These are phyloP conservation scores for Mitragyna speciosa DNA, from an alignment of 257 asterid genomes.

Conservation along the genomic window DNA sequence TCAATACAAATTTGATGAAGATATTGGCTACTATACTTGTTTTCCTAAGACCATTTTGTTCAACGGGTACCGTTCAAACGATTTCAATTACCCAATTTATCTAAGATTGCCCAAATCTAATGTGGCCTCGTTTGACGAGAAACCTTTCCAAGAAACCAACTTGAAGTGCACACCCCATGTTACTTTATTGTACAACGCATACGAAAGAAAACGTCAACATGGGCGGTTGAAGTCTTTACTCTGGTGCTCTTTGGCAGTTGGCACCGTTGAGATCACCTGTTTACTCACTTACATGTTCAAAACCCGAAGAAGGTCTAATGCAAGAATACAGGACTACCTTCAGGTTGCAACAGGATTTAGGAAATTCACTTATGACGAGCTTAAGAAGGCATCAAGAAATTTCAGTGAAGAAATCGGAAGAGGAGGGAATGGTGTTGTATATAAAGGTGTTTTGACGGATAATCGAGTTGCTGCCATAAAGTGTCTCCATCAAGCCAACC, in stretches of 20 bases:
- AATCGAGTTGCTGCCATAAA: constrained; percentile 37
- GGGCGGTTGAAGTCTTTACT: constrained; percentile 2
- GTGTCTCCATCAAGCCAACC: constrained; percentile 24
- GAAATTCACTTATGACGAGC: constrained; percentile 37
- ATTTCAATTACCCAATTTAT: constrained; percentile 16
- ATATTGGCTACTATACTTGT: constrained; percentile 24
- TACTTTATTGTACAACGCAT: background rate
- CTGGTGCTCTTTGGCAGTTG: constrained; percentile 15
- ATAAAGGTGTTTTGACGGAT: constrained; percentile 35
- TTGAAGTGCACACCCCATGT: constrained; percentile 5
- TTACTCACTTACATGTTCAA: background rate
- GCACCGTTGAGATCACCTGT: constrained; percentile 1
- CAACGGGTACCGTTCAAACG: constrained; percentile 27
- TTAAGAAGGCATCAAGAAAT: constrained; percentile 34
- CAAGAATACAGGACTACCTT: constrained; percentile 16
- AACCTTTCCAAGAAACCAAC: background rate
- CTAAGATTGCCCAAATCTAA: constrained; percentile 21
- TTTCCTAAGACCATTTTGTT: constrained; percentile 27
- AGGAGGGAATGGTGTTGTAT: constrained; percentile 43
- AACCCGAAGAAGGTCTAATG: background rate
- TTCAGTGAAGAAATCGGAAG: constrained; percentile 42
- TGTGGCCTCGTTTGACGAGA: background rate
- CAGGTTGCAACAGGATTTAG: constrained; percentile 36
- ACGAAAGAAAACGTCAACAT: background rate
- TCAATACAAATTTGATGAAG: constrained; percentile 16